Evolutionary conservation across 768 basidiomycete species (phyloP).

Genomic region (Peribolospora kevripleyi): DNA sequence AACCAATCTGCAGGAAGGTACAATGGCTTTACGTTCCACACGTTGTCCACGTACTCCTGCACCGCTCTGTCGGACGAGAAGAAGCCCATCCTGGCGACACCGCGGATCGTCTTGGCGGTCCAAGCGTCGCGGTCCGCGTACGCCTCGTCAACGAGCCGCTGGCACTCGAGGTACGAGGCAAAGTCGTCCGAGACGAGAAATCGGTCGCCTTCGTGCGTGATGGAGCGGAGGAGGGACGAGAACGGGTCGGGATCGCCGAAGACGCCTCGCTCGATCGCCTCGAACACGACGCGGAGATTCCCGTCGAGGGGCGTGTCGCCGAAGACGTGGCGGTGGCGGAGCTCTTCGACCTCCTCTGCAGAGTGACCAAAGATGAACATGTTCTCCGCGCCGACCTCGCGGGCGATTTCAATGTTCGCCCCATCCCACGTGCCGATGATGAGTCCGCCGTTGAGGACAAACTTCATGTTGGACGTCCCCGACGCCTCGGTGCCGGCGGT

Average conservation of each 20-base stretch:
- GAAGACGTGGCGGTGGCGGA: conserved; percentile 66
- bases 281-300: conserved; percentile 49
- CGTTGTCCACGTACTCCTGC: conserved; percentile 54
- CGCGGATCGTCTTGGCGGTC: conserved; percentile 56
- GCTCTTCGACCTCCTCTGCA: conserved; percentile 42
- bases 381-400: conserved; percentile 78
- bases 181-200: conserved; percentile 69
- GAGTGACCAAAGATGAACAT: conserved; percentile 41
- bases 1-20: too few species aligned
- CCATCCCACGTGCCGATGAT: conserved; percentile 42
- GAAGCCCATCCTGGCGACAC: conserved; percentile 54
- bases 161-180: conserved; percentile 56
- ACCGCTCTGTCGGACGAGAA: conserved; percentile 90
- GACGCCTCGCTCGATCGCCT: conserved; percentile 45
- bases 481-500: conserved; percentile 73
- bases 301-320: conserved; percentile 54
- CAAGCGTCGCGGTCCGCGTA: conserved; percentile 64
- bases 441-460: conserved; percentile 73
- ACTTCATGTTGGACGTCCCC: conserved; percentile 22
- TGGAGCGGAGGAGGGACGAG: conserved; percentile 30
- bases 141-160: conserved; percentile 66
- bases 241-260: conserved; percentile 66
- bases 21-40: too few species aligned
- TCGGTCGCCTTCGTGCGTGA: not conserved
- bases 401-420: conserved; percentile 88